phyloP scores from a whole-genome alignment of 2,329 filamentous ascomycete genomes.

The Lecanicillium sp. region DNA sequence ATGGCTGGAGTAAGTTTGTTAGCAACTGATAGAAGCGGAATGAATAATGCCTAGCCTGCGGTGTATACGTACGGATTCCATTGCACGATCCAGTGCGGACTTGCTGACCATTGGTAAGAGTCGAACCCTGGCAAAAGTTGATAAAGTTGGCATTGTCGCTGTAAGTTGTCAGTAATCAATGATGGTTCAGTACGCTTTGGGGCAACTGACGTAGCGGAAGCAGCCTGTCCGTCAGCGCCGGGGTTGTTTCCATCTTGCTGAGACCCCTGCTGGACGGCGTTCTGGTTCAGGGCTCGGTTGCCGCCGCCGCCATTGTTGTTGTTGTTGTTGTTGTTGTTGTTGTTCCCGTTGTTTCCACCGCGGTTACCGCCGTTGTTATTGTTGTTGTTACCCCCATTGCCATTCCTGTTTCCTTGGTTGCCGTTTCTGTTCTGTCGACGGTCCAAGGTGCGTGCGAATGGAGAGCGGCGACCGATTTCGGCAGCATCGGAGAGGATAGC shows the following conservation, averaged over 20 bases:
- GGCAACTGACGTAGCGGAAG: conserved; percentile 41
- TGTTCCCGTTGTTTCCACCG: conserved; percentile 15
- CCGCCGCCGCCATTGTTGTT: conserved; percentile 14
- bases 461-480: conserved; percentile 26
- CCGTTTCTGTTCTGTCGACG: conserved; percentile 30
- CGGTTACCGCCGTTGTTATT: conserved; percentile 12
- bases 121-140: conserved; percentile 51
- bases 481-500: conserved; percentile 37
- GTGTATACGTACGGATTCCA: conserved; percentile 44
- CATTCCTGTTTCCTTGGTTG: conserved; percentile 11
- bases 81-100: conserved; percentile 54
- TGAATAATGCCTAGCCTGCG: too few relatives aligned
- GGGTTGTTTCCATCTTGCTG: conserved; percentile 38
- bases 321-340: conserved; percentile 13
- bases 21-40: too few relatives aligned
- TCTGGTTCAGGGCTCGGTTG: conserved; percentile 28
- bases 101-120: conserved; percentile 54
- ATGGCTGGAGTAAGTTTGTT: conserved; percentile 33
- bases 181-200: not conserved
- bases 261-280: conserved; percentile 43
- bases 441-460: conserved; percentile 28
- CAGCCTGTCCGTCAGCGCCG: conserved; percentile 37
- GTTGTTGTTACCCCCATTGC: conserved; percentile 11
- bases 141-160: conserved; percentile 55
- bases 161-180: conserved; percentile 13